These are phyloP conservation scores for Acanthamoeba triangularis DNA, from an alignment of 208 protist species.

Conservation along the genomic window DNA sequence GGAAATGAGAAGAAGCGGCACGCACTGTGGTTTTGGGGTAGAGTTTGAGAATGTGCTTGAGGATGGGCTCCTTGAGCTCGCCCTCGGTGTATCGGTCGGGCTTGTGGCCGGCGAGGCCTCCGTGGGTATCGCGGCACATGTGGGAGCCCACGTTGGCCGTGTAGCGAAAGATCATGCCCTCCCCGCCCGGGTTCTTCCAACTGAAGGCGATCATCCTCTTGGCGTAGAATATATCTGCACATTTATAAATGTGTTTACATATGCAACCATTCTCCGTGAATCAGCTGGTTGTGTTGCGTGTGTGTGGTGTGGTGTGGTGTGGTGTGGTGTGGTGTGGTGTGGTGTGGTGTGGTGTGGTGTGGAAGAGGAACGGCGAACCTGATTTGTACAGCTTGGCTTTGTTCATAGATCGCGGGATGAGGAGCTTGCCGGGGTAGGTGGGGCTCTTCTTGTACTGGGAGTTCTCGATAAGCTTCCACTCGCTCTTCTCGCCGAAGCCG, in stretches of 20 bases:
- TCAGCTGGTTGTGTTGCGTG: too few species aligned
- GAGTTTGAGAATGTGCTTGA: conserved; percentile 59
- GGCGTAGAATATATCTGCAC: conserved; percentile 21
- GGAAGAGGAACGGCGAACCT: background rate
- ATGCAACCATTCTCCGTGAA: too few species aligned
- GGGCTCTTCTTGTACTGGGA: conserved; percentile 42
- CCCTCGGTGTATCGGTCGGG: background rate
- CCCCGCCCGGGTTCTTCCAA: conserved; percentile 46
- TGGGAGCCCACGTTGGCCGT: background rate
- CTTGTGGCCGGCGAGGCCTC: background rate
- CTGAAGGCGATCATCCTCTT: conserved; percentile 33
- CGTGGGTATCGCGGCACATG: conserved; percentile 37
- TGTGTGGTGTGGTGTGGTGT: too few species aligned
- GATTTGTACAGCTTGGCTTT: conserved; percentile 51
- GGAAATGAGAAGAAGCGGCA: background rate
- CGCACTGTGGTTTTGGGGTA: background rate
- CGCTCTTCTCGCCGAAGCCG: background rate
- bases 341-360: background rate
- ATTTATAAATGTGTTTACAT: too few species aligned
- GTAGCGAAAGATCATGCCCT: conserved; percentile 4
- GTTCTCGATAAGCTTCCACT: conserved; percentile 46
- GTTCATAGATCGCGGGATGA: conserved; percentile 54
- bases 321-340: too few species aligned
- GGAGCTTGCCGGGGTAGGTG: conserved; percentile 26
- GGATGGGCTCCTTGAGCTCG: conserved; percentile 45